Percentiles rank a stretch among this genome's conserved stretches.
Evolutionary conservation across 1,284 basidiomycete genomes (phyloP).

Genomic region (Leccinum insigne): DNA sequence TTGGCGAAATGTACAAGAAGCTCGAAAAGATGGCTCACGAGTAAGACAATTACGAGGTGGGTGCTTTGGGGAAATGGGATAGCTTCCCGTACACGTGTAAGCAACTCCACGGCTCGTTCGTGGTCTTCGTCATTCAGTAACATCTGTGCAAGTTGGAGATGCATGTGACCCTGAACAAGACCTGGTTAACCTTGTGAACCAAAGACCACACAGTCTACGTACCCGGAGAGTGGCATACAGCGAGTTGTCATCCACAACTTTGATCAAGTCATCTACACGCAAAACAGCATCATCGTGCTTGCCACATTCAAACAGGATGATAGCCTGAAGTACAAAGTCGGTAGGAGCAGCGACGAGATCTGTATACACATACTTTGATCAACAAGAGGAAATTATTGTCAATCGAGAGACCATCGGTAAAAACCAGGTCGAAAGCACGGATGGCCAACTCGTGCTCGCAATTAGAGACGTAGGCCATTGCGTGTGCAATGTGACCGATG

Average conservation of each 20-base stretch:
- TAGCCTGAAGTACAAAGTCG: background rate
- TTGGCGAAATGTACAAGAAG: background rate
- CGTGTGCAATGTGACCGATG: constrained; percentile 4
- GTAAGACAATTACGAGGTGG: constrained; percentile 1
- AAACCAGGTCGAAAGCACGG: constrained; percentile 2
- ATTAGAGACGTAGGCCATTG: background rate
- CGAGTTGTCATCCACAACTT: background rate
- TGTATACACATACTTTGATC: constrained; percentile 3
- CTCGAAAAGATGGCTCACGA: background rate
- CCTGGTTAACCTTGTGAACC: background rate
- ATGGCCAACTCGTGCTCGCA: background rate
- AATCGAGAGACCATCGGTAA: background rate
- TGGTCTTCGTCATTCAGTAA: background rate
- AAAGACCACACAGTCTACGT: background rate
- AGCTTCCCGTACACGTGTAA: background rate
- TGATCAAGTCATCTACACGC: constrained; percentile 3
- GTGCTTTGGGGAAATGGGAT: background rate
- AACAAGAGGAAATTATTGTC: constrained; percentile 4
- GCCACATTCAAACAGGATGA: constrained; percentile 11
- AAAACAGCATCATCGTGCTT: constrained; percentile 5
- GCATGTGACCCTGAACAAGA: constrained; percentile 1
- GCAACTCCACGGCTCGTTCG: background rate
- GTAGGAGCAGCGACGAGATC: background rate
- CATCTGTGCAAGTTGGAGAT: background rate
- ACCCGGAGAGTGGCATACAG: constrained; percentile 2